Evolutionary conservation across 2,329 filamentous ascomycete genomes (phyloP).

Genomic region (Canariomyces notabilis): DNA sequence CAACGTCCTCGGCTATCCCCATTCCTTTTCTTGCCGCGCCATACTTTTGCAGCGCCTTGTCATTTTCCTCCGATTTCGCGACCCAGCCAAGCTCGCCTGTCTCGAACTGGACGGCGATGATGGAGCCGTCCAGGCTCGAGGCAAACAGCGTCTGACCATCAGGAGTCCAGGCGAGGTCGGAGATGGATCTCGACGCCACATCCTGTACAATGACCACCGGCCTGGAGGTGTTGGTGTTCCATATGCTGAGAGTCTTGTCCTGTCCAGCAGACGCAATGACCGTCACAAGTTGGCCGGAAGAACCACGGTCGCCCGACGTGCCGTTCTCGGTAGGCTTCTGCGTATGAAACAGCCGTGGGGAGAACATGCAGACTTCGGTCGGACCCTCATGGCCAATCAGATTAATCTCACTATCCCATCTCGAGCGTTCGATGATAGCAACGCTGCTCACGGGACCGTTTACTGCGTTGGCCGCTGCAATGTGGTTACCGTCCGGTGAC

Average conservation of each 20-base stretch:
- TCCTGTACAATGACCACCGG: slow-evolving; percentile 89
- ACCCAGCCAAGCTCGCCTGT: slow-evolving; percentile 86
- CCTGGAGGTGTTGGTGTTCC: slow-evolving; percentile 93
- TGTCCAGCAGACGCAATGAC: slow-evolving; percentile 96
- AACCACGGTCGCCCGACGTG: slow-evolving; percentile 40
- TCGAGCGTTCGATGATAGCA: slow-evolving; percentile 85
- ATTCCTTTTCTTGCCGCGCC: slow-evolving; percentile 82
- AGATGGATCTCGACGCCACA: slow-evolving; percentile 83
- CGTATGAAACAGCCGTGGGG: slow-evolving; percentile 79
- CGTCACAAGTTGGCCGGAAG: slow-evolving; percentile 63
- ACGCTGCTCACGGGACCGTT: slow-evolving; percentile 97
- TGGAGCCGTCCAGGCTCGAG: slow-evolving; percentile 83
- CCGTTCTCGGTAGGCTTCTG: slow-evolving; percentile 56
- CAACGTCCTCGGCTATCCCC: slow-evolving; percentile 88
- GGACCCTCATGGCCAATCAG: slow-evolving; percentile 95
- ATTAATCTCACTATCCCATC: slow-evolving; percentile 96
- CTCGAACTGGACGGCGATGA: slow-evolving; percentile 76
- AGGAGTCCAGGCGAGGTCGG: slow-evolving; percentile 89
- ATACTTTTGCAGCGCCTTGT: slow-evolving; percentile 88
- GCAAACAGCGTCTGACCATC: slow-evolving; percentile 84
- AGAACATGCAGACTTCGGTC: slow-evolving; percentile 96
- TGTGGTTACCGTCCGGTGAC: slow-evolving; percentile 96
- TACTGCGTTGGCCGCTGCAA: slow-evolving; percentile 92
- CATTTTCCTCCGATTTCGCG: slow-evolving; percentile 80
- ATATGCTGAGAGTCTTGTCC: slow-evolving; percentile 92